Base-by-base conservation (phyloP, 108 stramenopile genomes). In the Pseudonitzschia delicatissima region DNA sequence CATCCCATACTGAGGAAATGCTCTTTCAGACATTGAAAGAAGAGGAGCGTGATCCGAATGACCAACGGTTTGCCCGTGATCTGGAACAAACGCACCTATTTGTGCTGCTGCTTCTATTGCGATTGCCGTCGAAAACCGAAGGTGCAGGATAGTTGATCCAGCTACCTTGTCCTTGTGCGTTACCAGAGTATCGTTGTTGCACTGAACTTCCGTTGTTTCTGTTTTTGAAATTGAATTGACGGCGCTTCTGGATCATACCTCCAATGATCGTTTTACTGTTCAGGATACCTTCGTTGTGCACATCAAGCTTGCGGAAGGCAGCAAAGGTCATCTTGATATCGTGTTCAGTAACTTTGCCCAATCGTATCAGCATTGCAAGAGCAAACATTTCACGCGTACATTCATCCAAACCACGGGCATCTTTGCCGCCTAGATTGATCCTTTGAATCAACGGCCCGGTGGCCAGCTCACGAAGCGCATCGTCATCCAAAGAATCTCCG, bases 381-480 rank as follows among this genome's bases (percentile, higher is more conserved):
- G 87, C 82, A 73, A 94, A 94, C 90, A 91, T 94, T 60, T 94
- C 93, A 25, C 93, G 78, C 1, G 93, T 94, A 57, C 93, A 94
- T 59, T 91, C 87, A 51, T 90, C 83, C 55, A 94, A 73, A 25
- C 87, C 92, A 52, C 81, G 78, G 20, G 84, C 67, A 55, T 81
- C 44, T 45, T 87, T 76, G 5, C 77, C 82, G 8, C 87, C 78
- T 58, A 94, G 55, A 53, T 90, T 77, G 9, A 94, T 80, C 3
- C 93, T 71, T 23, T 85, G 78, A 57, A 94, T 78, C 49, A 94
- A 62, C 33, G 87, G 87, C 27, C 93, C 93, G 15, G 93, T 90
- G 8, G 93, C 88, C n/a, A 94, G 71, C 57, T 94, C 93, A 44
- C 83, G 73, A 5, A 94, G 65, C 21, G 90, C 88, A 40, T 76